A percentile compares a stretch with the other conserved stretches of the same genome.
phyloP scores from a whole-genome alignment of 163 green algal species.

The Prototheca wickerhamii region DNA sequence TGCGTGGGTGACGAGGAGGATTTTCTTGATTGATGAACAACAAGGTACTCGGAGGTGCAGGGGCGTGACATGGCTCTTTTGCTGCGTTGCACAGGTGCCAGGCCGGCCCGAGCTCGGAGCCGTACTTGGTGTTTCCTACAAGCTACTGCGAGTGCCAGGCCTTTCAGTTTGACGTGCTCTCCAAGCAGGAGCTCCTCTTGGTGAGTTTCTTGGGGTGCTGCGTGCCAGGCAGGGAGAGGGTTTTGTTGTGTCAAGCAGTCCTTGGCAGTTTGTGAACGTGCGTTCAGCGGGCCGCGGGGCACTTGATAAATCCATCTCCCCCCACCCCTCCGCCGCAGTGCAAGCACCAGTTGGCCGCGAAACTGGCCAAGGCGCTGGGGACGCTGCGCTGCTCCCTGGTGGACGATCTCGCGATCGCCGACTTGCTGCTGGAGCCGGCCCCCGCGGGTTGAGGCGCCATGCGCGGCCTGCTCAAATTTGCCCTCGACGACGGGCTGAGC shows the following conservation, averaged over 20 bases:
- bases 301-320: background rate
- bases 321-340: constrained; percentile 44
- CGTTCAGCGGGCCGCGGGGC: background rate
- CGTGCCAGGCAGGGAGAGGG: background rate
- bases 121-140: constrained; percentile 61
- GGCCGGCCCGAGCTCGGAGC: constrained; percentile 29
- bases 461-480: background rate
- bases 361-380: constrained; percentile 39
- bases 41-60: background rate
- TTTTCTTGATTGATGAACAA: background rate
- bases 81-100: constrained; percentile 30
- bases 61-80: background rate
- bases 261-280: background rate
- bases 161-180: constrained; percentile 69
- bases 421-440: constrained; percentile 33
- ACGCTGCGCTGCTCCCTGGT: constrained; percentile 21
- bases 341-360: constrained; percentile 81
- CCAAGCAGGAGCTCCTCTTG: constrained; percentile 45
- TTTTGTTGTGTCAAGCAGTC: background rate
- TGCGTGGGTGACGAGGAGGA: background rate
- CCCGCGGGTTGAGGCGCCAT: background rate
- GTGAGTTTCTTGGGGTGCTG: constrained; percentile 32
- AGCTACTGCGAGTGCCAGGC: constrained; percentile 80
- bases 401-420: constrained; percentile 39
- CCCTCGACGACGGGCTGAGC: background rate